Base-by-base conservation (phyloP, 345 rosid genomes). In the Lepidium sativum region DNA sequence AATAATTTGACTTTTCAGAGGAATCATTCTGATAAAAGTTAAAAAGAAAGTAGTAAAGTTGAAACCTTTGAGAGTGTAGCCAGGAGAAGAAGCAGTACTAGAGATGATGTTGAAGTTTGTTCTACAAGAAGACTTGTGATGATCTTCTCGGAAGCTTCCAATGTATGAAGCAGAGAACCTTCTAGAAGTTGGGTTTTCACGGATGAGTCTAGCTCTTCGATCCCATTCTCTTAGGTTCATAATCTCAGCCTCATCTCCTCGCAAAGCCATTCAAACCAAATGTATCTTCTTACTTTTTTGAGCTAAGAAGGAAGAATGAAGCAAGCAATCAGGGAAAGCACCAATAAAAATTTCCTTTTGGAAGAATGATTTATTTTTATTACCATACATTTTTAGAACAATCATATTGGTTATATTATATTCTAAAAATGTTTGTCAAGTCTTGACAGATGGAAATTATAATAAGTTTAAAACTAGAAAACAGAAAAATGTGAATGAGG, bases 11-110 rank as follows among this genome's bases (percentile, higher is more conserved):
- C n/a, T n/a, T n/a, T n/a, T n/a, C n/a, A n/a, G n/a, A n/a, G 20
- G 4, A 49, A 6, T 2, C 1, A 14, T 48, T 12, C 4, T 18
- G 9, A 34, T 52, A 21, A 29, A 65, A n/a, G 5, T 20, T 6
- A 27, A 0, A n/a, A 48, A 39, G 4, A 2, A 21, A 20, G 8
- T 56, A 38, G 32, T 17, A 15, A 53, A 20, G 45, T 3, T 47
- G 25, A 0, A 35, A 77, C 86, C 86, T 78, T 76, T 77, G 51
- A 74, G 71, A 54, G 80, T 60, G 71, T 84, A 83, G 18, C 97
- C 95, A 58, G 99, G 99, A 76, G 99, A 94, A 8, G 99, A 94
- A 16, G 92, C 87, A 68, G 97, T 84, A 79, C 96, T 94, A 48
- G 89, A 83, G 76, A 86, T 79, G 85, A 42, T 57, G 41, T 85